Base-by-base conservation (phyloP, 345 rosid genomes). In the Populus nigra region DNA sequence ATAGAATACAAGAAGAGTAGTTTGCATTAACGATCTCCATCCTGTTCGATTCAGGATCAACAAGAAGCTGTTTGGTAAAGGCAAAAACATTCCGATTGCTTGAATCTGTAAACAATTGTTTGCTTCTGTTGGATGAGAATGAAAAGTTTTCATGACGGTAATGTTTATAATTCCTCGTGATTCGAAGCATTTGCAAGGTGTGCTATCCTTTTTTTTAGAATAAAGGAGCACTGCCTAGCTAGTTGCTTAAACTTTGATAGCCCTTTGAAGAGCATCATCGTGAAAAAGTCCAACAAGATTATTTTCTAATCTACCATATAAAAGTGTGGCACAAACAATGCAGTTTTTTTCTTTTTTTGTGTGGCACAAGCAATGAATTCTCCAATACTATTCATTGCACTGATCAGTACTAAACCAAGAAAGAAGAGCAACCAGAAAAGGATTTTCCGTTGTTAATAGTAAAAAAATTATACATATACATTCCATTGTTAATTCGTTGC, bases 11-110 rank as follows among this genome's bases (percentile, higher is more conserved):
- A 88, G 83, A 81, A 87, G 78, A n/a, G 82, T 80, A 57, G 87
- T 83, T 35, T 80, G 89, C 36, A 68, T 63, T 41, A 77, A 74
- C 68, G 87, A 84, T 78, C 73, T 76, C 55, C 80, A 33, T 49
- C 93, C 88, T 17, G 55, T 66, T 68, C 83, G 73, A 75, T 80
- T 87, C 77, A 87, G n/a, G 53, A 90, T 78, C 85, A 88, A 68
- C 82, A 90, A 76, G 73, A 85, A 84, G 74, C 90, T 87, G 84
- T 20, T 35, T n/a, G 38, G 38, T 20, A 45, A 74, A 71, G 69
- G 53, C 6, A 20, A 27, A 25, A 59, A 62, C n/a, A 53, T 3
- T 23, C 43, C 31, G 4, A 8, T 0, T 13, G 59, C 38, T 12
- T 38, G 63, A 71, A 57, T 16, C 73, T 13, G 8, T 63, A 11